Conservation (phyloP, 169 alveolate genomes). For the Perkinsus marinus region DNA sequence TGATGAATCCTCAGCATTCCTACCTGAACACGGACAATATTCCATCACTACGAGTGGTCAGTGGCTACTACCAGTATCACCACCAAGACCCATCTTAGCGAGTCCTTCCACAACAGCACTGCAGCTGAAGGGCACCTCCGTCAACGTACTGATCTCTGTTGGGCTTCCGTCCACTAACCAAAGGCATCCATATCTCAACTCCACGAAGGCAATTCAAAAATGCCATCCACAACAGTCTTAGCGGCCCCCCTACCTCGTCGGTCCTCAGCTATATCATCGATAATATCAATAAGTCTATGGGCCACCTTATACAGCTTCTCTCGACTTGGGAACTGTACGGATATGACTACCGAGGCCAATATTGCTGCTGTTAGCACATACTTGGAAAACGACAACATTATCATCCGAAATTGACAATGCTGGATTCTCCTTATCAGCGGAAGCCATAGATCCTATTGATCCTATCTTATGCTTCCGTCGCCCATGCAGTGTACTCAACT, state of each 20-base stretch:
- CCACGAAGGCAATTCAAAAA: too few relatives aligned
- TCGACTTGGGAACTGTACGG: neutral
- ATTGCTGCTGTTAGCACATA: neutral
- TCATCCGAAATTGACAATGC: neutral
- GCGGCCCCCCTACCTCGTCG: neutral
- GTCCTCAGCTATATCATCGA: neutral
- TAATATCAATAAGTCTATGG: neutral
- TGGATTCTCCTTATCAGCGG: neutral
- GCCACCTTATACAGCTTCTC: neutral
- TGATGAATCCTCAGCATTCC: neutral
- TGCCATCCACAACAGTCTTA: too few relatives aligned
- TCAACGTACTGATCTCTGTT: neutral
- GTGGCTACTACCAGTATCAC: neutral
- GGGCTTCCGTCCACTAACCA: neutral
- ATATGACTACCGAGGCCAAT: neutral
- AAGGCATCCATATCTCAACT: neutral
- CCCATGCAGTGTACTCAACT: neutral
- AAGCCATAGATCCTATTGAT: neutral
- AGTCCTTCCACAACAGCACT: neutral
- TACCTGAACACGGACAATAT: too few relatives aligned
- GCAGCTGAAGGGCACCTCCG: neutral
- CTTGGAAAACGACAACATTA: neutral
- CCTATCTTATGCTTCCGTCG: neutral
- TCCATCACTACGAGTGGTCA: too few relatives aligned
- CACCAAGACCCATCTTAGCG: neutral